Percentiles rank a stretch among this genome's conserved stretches.
Conservation (phyloP, 1,284 basidiomycete species). For the Ceratobasidium sp. region DNA sequence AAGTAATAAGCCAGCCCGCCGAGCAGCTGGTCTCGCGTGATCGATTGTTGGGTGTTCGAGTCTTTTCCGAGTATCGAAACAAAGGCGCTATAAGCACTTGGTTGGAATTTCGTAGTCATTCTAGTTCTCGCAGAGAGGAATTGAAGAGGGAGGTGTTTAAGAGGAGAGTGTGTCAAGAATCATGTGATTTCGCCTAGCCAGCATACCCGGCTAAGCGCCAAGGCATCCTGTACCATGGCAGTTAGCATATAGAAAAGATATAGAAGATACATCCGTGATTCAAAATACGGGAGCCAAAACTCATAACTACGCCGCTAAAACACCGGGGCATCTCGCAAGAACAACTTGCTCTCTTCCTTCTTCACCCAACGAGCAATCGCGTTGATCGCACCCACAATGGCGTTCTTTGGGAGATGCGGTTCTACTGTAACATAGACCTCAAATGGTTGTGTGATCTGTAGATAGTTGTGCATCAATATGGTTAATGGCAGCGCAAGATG, state of each 20-base stretch:
- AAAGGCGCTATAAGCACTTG: slow-evolving; percentile 11
- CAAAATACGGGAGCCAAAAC: slow-evolving; percentile 1
- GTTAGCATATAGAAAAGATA: neutral
- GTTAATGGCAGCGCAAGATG: neutral
- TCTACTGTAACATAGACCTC: slow-evolving; percentile 89
- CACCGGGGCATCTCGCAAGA: slow-evolving; percentile 86
- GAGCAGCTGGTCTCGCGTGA: slow-evolving; percentile 23
- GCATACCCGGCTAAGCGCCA: slow-evolving; percentile 28
- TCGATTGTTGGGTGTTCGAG: neutral
- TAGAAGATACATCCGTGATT: neutral
- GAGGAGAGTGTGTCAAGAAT: neutral
- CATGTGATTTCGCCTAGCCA: slow-evolving; percentile 21
- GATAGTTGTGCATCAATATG: neutral
- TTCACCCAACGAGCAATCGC: slow-evolving; percentile 89
- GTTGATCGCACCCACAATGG: slow-evolving; percentile 86
- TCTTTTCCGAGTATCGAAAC: slow-evolving; percentile 19
- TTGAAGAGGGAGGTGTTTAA: neutral
- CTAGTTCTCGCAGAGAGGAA: neutral
- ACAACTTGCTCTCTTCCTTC: slow-evolving; percentile 81
- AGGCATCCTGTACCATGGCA: neutral
- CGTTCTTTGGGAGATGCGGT: slow-evolving; percentile 81
- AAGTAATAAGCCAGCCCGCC: slow-evolving; percentile 40
- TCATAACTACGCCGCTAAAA: slow-evolving; percentile 58
- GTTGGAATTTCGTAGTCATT: slow-evolving; percentile 6
- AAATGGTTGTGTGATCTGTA: slow-evolving; percentile 88